Evolutionary conservation across 1,284 basidiomycete species (phyloP), one percentile per base, ranked within the genome.

Genomic region (Ustilago bromivora): DNA sequence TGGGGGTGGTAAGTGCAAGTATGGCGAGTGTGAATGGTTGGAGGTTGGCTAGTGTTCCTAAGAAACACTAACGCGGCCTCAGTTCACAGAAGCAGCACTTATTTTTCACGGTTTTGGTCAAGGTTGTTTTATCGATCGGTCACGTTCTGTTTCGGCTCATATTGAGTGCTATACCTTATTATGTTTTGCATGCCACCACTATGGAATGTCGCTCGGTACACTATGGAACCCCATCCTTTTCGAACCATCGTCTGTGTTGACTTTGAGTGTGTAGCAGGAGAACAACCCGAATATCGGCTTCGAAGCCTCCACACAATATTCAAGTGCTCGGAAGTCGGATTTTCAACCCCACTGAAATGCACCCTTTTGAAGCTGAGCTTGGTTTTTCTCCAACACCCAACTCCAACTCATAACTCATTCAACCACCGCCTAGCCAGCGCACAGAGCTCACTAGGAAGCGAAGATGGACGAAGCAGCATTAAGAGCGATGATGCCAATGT

Each of bases 401-500:
- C 28, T 9, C 31, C 5, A 7, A 5, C n/a, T 31, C n/a, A 10
- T 23, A 23, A 49, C 46, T 28, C 23, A 28, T 28, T 3, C 46
- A 19, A 19, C 13, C 19, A 23, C 23, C 7, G 28, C 46, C 46
- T 28, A 23, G 11, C 13, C 13, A 41, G 13, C 40, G 13, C 13
- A 15, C 13, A 28, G 23, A 3, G 40, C 13, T 41, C 1, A 12
- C 15, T 54, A 19, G 38, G 12, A 17, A 61, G n/a, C 32, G 4
- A 76, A 11, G 43, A 85, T 85, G 83, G 84, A 85, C 66, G 84
- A 85, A 56, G 79, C 69, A 15, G 81, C 84, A 10, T 55, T 85
- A 34, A 63, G 83, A 23, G 81, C 84, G 0, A 83, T 85, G 81
- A 81, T 85, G 81, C 80, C 82, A 4, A 70, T 61, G 46, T 70